Conservation (phyloP, 2,329 filamentous ascomycete species). For the Beauveria sp. region DNA sequence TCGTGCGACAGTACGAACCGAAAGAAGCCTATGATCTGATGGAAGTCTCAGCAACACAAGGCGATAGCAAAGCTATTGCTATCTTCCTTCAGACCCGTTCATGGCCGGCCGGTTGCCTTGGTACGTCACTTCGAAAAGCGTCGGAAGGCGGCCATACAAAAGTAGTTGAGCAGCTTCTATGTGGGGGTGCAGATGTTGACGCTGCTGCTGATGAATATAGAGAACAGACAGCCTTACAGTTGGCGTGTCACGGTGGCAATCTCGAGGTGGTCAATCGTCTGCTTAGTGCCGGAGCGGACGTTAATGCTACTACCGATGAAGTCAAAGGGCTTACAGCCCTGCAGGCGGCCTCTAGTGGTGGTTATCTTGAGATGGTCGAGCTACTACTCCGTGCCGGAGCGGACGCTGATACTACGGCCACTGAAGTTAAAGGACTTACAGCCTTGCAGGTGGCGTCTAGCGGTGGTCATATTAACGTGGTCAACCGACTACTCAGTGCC, state of each 20-base stretch:
- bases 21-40: neutral
- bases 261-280: too few species aligned
- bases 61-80: neutral
- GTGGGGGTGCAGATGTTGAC: neutral
- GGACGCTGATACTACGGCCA: too few species aligned
- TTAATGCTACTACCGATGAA: too few species aligned
- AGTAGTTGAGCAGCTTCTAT: neutral
- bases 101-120: too few species aligned
- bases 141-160: neutral
- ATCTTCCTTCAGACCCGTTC: neutral
- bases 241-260: neutral
- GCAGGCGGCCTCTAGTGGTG: neutral
- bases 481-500: too few species aligned
- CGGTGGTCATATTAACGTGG: too few species aligned
- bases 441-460: too few species aligned
- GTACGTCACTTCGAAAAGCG: neutral
- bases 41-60: neutral
- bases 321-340: too few species aligned
- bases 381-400: neutral
- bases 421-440: too few species aligned
- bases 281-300: too few species aligned
- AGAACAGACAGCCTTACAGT: neutral
- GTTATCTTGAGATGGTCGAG: neutral
- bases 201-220: neutral
- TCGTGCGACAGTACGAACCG: too few species aligned